Evolutionary conservation across 2,329 filamentous ascomycete species (phyloP).

Genomic region (Stenocarpella maydis): DNA sequence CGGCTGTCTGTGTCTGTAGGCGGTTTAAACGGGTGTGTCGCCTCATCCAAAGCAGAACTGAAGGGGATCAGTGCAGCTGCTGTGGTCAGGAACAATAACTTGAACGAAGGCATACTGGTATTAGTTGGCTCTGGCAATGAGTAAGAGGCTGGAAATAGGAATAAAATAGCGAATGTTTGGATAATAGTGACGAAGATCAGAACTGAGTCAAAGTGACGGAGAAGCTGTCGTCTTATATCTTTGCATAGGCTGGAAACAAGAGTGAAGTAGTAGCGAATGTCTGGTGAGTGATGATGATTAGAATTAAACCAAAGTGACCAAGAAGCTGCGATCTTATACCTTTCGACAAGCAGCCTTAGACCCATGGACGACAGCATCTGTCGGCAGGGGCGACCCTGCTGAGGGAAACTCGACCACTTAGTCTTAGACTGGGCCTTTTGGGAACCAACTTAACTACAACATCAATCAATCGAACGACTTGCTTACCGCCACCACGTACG

Average conservation of each 20-base stretch:
- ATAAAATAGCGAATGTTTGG: background rate
- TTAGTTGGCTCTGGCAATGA: background rate
- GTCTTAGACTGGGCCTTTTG: no score
- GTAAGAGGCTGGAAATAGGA: background rate
- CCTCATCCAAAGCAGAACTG: constrained; percentile 23
- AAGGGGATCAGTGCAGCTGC: background rate
- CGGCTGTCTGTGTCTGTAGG: constrained; percentile 23
- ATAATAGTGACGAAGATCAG: background rate
- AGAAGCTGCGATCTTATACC: background rate
- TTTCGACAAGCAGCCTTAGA: background rate
- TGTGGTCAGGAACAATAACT: background rate
- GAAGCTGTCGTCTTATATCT: background rate
- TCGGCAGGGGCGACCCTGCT: no score
- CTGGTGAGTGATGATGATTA: background rate
- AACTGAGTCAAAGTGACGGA: background rate
- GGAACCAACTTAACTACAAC: no score
- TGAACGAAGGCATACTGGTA: constrained; percentile 17
- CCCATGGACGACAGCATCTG: background rate
- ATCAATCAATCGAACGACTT: no score
- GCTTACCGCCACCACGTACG: no score
- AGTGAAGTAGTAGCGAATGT: no score
- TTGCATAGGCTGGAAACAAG: background rate
- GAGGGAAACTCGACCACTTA: no score
- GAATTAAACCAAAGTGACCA: background rate
- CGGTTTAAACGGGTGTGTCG: constrained; percentile 11